Conservation (phyloP, 257 asterid species). For the Knoxia roxburghii region DNA sequence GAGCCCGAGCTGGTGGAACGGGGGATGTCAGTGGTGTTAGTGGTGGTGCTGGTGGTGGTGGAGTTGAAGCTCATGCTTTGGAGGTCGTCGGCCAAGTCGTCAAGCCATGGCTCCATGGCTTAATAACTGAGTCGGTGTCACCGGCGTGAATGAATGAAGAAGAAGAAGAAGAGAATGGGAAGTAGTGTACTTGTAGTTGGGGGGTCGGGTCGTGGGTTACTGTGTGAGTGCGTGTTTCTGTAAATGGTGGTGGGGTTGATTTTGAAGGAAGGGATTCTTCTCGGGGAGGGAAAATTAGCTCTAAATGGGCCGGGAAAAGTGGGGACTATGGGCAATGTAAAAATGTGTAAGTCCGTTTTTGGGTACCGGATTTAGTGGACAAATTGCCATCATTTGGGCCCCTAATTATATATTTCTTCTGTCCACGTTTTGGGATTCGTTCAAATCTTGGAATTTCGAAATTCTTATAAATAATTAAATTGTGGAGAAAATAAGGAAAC, state of each 20-base stretch:
- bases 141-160: neutral
- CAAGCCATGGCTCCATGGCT: conserved; percentile 67
- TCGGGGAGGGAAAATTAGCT: conserved; percentile 4
- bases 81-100: conserved; percentile 73
- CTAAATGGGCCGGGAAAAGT: conserved; percentile 15
- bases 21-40: conserved; percentile 59
- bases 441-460: neutral
- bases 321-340: conserved; percentile 9
- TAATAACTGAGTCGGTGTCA: no score
- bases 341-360: neutral
- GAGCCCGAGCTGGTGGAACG: conserved; percentile 91
- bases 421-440: neutral
- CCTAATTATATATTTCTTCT: neutral
- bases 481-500: no score
- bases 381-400: conserved; percentile 13
- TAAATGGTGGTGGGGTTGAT: neutral
- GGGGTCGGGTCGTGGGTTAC: neutral
- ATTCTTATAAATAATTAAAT: neutral
- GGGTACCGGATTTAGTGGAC: conserved; percentile 15
- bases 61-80: conserved; percentile 93
- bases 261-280: neutral
- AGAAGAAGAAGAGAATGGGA: neutral
- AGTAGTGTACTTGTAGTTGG: neutral
- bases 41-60: conserved; percentile 46
- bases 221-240: conserved; percentile 8